Base-by-base conservation (phyloP, 371 early-diverging fungal genomes). In the Lichtheimia ramosa region DNA sequence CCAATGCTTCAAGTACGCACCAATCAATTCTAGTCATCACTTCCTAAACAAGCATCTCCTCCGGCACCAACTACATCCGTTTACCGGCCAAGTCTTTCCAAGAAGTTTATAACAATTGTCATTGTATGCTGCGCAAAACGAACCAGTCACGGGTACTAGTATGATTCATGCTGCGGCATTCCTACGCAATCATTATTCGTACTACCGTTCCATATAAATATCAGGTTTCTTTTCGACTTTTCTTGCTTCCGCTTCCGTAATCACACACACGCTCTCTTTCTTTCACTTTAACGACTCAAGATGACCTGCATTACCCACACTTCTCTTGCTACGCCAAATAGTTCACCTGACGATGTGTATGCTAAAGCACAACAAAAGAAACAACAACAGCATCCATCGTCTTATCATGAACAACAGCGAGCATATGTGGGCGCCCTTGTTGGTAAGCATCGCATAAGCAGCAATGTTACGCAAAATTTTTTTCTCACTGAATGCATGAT, bases 401-500 rank as follows among this genome's bases (percentile, higher is more conserved):
- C 54, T 28, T 48, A 59, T 41, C 59, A 51, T 42, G 59, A 69
- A 58, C 59, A 64, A 52, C 62, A 75, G 51, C 64, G 70, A 15
- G 49, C 69, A 21, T 79, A 79, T 58, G 76, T 79, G 49, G 72
- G 74, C 52, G 74, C 74, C 12, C 59, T 79, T 56, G 76, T 79
- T 51, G 79, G 79, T 79, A 72, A 71, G 62, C 20, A 21, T 23
- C 48, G 59, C 60, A 16, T 46, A 42, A n/a, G 52, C 21, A n/a
- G 14, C 42, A 58, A 50, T 46, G 46, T 46, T 41, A 59, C 49
- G 52, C 23, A 40, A 23, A 16, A 42, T 55, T 27, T 55, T 50
- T 56, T 13, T 43, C 23, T 48, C 15, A 15, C 50, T 6, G 53
- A 21, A 16, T 27, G 3, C 39, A 28, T 24, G 3, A 34, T 34